These are phyloP conservation scores for Plantago rigida DNA, from an alignment of 305 asterid species.

Conservation along the genomic window DNA sequence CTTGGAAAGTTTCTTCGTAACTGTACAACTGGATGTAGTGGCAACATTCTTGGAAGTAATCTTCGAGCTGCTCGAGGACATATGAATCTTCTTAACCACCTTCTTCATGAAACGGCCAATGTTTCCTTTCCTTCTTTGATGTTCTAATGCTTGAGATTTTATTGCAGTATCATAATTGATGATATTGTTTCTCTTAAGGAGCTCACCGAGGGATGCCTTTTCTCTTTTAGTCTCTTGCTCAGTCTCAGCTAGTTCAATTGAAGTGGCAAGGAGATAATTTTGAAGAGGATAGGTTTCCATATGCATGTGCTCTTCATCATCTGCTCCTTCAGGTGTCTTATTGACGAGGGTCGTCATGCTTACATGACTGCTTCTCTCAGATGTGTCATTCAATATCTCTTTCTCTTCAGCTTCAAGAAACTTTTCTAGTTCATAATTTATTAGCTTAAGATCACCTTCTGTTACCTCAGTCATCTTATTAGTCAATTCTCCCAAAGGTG, in stretches of 20 bases:
- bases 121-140: constrained; percentile 30
- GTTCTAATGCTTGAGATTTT: constrained; percentile 32
- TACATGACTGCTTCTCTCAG: constrained; percentile 54
- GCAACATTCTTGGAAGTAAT: constrained; percentile 35
- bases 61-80: constrained; percentile 34
- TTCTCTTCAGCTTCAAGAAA: constrained; percentile 58
- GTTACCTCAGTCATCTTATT: constrained; percentile 41
- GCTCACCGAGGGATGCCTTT: constrained; percentile 45
- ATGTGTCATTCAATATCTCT: constrained; percentile 38
- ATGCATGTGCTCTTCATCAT: constrained; percentile 33
- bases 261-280: constrained; percentile 52
- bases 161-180: constrained; percentile 26
- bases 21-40: constrained; percentile 32
- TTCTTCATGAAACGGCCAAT: constrained; percentile 46
- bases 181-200: constrained; percentile 36
- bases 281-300: constrained; percentile 54
- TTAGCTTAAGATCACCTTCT: constrained; percentile 48
- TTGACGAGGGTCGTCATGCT: constrained; percentile 47
- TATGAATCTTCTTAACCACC: constrained; percentile 45
- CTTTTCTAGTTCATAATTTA: constrained; percentile 63
- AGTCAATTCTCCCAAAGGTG: constrained; percentile 30
- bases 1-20: constrained; percentile 59
- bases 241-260: constrained; percentile 34
- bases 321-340: constrained; percentile 38
- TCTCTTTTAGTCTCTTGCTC: constrained; percentile 36